These are phyloP conservation scores for Leccinum subtestaceum DNA, from an alignment of 768 basidiomycete species.

Conservation along the genomic window DNA sequence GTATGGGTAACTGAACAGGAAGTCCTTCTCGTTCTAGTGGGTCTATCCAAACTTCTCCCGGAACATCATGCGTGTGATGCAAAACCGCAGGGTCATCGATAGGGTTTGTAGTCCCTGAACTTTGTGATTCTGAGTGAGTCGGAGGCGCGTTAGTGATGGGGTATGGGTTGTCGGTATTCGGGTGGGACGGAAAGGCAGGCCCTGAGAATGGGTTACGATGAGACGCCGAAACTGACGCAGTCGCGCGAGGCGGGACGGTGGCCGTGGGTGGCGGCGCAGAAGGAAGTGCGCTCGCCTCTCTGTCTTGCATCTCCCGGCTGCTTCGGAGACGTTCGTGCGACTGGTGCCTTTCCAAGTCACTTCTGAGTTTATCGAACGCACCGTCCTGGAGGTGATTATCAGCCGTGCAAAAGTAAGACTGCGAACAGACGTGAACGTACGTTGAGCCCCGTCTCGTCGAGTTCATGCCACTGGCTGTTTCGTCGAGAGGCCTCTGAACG, in stretches of 20 bases:
- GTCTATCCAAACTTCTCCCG: conserved; percentile 57
- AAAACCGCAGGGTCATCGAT: conserved; percentile 10
- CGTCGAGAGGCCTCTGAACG: conserved; percentile 1
- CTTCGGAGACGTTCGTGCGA: conserved; percentile 17
- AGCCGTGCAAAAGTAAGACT: neutral
- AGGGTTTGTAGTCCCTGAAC: conserved; percentile 1
- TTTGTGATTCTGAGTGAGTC: conserved; percentile 8
- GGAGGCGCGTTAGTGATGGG: neutral
- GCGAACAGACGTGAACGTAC: conserved; percentile 35
- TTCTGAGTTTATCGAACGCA: conserved; percentile 47
- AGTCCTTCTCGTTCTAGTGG: conserved; percentile 64
- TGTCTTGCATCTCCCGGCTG: neutral
- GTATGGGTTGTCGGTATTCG: conserved; percentile 23
- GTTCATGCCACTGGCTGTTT: conserved; percentile 32
- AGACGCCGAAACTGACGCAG: neutral
- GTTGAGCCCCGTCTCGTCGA: conserved; percentile 55
- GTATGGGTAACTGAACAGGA: conserved; percentile 38
- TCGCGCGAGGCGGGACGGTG: conserved; percentile 13
- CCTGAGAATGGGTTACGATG: conserved; percentile 4
- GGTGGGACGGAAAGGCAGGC: neutral
- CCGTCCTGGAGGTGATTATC: conserved; percentile 35
- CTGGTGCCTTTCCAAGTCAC: conserved; percentile 52
- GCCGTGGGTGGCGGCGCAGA: conserved; percentile 2
- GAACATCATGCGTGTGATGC: conserved; percentile 37
- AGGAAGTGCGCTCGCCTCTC: conserved; percentile 5